Conservation (phyloP, 495 filamentous ascomycete genomes). For the Neurospora terricola region DNA sequence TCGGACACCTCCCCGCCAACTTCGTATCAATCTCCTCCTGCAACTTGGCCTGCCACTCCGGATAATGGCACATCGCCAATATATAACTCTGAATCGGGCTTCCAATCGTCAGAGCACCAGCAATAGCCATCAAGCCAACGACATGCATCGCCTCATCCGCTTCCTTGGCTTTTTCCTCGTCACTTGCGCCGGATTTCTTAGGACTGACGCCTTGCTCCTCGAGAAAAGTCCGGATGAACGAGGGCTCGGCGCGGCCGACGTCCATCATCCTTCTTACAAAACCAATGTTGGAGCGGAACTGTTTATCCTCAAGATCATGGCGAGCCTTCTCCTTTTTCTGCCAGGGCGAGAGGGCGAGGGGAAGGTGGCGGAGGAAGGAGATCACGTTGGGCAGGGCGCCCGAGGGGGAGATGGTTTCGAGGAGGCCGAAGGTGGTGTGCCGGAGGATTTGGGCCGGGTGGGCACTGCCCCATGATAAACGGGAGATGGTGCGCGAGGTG, state of each 20-base stretch:
- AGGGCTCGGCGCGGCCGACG: constrained; percentile 19
- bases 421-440: constrained; percentile 45
- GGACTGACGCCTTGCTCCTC: constrained; percentile 12
- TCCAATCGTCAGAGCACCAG: constrained; percentile 37
- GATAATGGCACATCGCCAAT: constrained; percentile 50
- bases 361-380: constrained; percentile 35
- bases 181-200: constrained; percentile 4
- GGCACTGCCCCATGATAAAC: constrained; percentile 47
- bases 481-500: constrained; percentile 47
- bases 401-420: constrained; percentile 47
- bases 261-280: constrained; percentile 26
- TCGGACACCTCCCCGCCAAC: constrained; percentile 37
- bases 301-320: constrained; percentile 27
- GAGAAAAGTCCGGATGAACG: constrained; percentile 37
- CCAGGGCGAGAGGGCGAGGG: constrained; percentile 37
- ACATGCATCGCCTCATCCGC: constrained; percentile 32
- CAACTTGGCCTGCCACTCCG: constrained; percentile 41
- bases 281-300: constrained; percentile 30
- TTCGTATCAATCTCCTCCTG: constrained; percentile 46
- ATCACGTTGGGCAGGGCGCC: constrained; percentile 45
- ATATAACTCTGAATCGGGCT: constrained; percentile 47
- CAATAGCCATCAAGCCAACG: constrained; percentile 40
- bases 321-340: constrained; percentile 36
- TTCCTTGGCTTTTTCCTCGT: constrained; percentile 8
- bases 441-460: constrained; percentile 38